A percentile compares a stretch with the other conserved stretches of the same genome.
Conservation (phyloP, 2,329 filamentous ascomycete genomes). For the Aspergillus tamarii region DNA sequence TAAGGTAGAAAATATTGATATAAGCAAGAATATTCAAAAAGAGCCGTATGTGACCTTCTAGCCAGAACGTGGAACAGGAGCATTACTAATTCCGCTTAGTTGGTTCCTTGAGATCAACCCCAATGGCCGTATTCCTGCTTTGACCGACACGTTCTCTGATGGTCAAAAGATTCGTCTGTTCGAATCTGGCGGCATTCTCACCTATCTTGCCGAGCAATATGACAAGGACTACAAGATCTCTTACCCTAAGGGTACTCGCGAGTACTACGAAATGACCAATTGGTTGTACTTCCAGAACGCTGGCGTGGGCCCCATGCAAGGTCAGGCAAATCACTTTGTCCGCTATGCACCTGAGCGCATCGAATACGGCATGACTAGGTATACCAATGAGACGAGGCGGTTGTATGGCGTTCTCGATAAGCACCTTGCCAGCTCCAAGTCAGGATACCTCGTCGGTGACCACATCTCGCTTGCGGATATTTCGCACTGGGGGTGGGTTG, state of each 20-base stretch:
- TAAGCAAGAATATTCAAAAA: slow-evolving; percentile 77
- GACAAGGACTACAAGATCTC: slow-evolving; percentile 81
- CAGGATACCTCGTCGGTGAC: slow-evolving; percentile 56
- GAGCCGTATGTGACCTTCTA: slow-evolving; percentile 51
- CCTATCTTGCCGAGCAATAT: slow-evolving; percentile 82
- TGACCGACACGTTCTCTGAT: slow-evolving; percentile 78
- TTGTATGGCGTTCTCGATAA: slow-evolving; percentile 78
- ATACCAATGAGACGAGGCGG: slow-evolving; percentile 80
- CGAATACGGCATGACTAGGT: slow-evolving; percentile 79
- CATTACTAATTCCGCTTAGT: slow-evolving; percentile 30
- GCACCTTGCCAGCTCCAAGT: slow-evolving; percentile 60
- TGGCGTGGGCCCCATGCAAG: slow-evolving; percentile 81
- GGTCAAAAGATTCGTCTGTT: slow-evolving; percentile 76
- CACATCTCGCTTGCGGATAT: slow-evolving; percentile 69
- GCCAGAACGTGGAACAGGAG: not conserved
- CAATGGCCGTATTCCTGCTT: slow-evolving; percentile 85
- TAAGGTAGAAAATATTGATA: slow-evolving; percentile 71
- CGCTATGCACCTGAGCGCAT: slow-evolving; percentile 83
- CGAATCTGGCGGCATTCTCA: slow-evolving; percentile 80
- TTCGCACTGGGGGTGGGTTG: slow-evolving; percentile 77
- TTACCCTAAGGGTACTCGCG: slow-evolving; percentile 71
- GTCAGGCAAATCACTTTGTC: slow-evolving; percentile 80
- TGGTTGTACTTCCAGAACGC: slow-evolving; percentile 82
- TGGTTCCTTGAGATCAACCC: slow-evolving; percentile 94
- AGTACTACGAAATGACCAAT: slow-evolving; percentile 78